Evolutionary conservation across 2,329 filamentous ascomycete genomes (phyloP).

Genomic region (Paecilomyces dactylethromorphus): DNA sequence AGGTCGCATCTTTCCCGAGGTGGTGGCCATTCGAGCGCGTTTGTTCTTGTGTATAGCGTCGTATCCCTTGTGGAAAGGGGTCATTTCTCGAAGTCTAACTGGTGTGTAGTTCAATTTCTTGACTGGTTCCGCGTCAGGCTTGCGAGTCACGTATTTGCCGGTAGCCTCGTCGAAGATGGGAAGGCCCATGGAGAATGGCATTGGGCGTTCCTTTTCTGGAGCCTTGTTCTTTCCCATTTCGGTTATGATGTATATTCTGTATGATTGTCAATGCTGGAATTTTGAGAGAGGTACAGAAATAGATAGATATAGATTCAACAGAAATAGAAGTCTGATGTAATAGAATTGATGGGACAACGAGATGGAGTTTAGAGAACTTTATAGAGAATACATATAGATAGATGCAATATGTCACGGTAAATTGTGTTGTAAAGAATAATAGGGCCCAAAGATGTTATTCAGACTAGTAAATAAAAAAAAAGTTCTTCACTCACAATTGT

Average conservation of each 20-base stretch:
- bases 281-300: background rate
- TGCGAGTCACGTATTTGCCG: background rate
- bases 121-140: background rate
- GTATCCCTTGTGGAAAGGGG: background rate
- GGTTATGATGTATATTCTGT: background rate
- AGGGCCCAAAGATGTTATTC: background rate
- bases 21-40: background rate
- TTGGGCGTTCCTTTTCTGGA: background rate
- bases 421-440: background rate
- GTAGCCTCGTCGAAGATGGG: background rate
- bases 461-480: background rate
- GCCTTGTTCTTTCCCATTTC: background rate
- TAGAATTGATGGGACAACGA: too few relatives aligned
- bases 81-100: background rate
- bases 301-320: background rate
- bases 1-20: background rate
- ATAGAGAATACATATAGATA: too few relatives aligned
- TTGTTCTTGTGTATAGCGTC: background rate
- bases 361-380: too few relatives aligned
- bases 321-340: too few relatives aligned
- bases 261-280: background rate
- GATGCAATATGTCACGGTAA: background rate
- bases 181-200: background rate
- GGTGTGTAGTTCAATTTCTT: background rate
- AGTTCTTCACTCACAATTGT: background rate